A percentile compares a stretch with the other conserved stretches of the same genome.
Evolutionary conservation across 2,329 filamentous ascomycete genomes (phyloP).

Genomic region (Ascochyta fabae): DNA sequence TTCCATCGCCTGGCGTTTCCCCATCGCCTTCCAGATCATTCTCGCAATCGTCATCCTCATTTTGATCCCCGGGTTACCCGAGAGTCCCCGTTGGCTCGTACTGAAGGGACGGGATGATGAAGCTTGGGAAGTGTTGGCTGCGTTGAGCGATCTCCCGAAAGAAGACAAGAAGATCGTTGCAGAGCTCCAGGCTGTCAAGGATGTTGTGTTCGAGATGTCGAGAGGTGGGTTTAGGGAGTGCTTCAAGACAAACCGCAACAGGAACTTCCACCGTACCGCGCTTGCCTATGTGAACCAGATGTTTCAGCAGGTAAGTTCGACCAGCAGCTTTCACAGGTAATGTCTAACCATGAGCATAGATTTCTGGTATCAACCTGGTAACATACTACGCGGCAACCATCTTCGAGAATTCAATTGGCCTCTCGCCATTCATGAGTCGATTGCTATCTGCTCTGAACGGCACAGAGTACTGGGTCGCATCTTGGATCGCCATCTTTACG

Average conservation of each 20-base stretch:
- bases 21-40: conserved; percentile 63
- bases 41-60: conserved; percentile 63
- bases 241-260: conserved; percentile 61
- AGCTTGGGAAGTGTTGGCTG: conserved; percentile 45
- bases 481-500: conserved; percentile 52
- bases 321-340: conserved; percentile 24
- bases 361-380: conserved; percentile 48
- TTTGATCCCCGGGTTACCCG: conserved; percentile 52
- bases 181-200: conserved; percentile 47
- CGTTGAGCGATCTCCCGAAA: conserved; percentile 47
- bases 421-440: conserved; percentile 44
- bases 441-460: conserved; percentile 51
- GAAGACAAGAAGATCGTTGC: conserved; percentile 48
- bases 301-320: conserved; percentile 50
- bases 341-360: conserved; percentile 57
- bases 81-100: conserved; percentile 59
- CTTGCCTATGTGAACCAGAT: conserved; percentile 55
- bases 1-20: conserved; percentile 54
- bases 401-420: conserved; percentile 51
- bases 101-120: conserved; percentile 59
- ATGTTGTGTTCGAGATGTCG: conserved; percentile 48
- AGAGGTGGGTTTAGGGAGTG: conserved; percentile 62
- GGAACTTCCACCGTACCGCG: conserved; percentile 53
- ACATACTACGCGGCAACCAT: conserved; percentile 54
- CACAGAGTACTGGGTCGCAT: conserved; percentile 52